These are phyloP conservation scores for Geranium brycei DNA, from an alignment of 345 rosid genomes.

Conservation along the genomic window DNA sequence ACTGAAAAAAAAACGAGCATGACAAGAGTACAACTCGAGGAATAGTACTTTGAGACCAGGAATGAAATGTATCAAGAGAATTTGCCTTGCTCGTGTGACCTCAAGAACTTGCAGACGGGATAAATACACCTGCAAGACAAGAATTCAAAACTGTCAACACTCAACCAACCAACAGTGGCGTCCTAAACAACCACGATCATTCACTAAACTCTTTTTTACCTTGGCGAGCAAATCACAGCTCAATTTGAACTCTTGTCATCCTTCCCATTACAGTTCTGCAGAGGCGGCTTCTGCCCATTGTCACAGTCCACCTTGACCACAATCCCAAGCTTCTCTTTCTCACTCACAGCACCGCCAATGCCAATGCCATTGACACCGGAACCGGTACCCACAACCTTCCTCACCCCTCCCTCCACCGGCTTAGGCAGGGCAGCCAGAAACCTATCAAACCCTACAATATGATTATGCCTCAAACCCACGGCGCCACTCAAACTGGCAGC, in stretches of 20 bases:
- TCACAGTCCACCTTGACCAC: neutral
- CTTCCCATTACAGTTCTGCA: neutral
- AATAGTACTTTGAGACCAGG: too few relatives aligned
- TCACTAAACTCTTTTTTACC: neutral
- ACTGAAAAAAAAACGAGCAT: too few relatives aligned
- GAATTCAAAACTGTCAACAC: neutral
- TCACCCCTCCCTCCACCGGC: too few relatives aligned
- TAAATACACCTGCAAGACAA: neutral
- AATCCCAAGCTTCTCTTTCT: neutral
- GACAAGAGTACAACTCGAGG: too few relatives aligned
- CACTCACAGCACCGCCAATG: too few relatives aligned
- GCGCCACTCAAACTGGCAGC: neutral
- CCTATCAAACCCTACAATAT: neutral
- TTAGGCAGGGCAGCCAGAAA: neutral
- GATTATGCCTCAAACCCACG: neutral
- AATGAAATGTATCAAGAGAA: neutral
- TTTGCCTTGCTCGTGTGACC: neutral
- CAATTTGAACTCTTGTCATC: neutral
- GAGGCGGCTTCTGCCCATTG: neutral
- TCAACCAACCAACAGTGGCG: too few relatives aligned
- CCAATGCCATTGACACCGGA: neutral
- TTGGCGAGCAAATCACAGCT: too few relatives aligned
- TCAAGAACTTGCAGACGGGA: neutral
- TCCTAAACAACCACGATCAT: neutral
- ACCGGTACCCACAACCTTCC: neutral